A percentile compares a stretch with the other conserved stretches of the same genome.
These are phyloP conservation scores for Eutrema yunnanense DNA, from an alignment of 345 rosid species.

Conservation along the genomic window DNA sequence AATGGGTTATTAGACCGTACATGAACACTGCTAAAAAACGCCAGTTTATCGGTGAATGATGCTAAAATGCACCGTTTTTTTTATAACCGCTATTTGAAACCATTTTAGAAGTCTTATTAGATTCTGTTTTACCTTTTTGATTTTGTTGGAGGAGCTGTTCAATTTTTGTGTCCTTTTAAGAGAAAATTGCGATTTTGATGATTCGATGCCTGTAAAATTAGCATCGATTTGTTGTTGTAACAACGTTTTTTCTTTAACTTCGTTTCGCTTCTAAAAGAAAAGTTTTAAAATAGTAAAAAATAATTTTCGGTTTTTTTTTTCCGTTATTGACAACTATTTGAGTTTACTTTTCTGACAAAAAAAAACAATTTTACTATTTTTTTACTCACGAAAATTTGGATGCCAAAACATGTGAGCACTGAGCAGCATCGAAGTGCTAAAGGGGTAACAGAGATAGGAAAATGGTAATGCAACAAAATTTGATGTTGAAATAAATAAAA, in stretches of 20 bases:
- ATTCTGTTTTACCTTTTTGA: neutral
- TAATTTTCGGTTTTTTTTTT: no score
- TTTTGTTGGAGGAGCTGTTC: neutral
- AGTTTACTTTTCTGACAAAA: neutral
- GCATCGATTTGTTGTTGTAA: neutral
- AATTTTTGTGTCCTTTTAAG: neutral
- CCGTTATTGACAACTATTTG: neutral
- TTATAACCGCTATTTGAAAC: neutral
- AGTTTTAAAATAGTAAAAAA: neutral
- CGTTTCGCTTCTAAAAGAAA: neutral
- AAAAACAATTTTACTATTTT: neutral
- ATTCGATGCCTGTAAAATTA: slow-evolving; percentile 1
- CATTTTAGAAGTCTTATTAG: neutral
- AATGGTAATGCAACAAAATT: neutral
- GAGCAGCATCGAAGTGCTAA: no score
- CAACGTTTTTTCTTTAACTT: neutral
- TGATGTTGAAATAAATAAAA: neutral
- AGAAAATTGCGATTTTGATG: slow-evolving; percentile 1
- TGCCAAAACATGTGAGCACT: neutral
- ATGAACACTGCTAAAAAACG: slow-evolving; percentile 78
- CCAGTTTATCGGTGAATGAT: slow-evolving; percentile 59
- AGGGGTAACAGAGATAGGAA: neutral
- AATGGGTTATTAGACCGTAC: slow-evolving; percentile 80
- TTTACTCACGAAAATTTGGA: neutral
- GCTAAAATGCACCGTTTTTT: neutral